A percentile compares a stretch with the other conserved stretches of the same genome.
phyloP scores from a whole-genome alignment of 352 stramenopile species.

The Blastocystis sp. region DNA sequence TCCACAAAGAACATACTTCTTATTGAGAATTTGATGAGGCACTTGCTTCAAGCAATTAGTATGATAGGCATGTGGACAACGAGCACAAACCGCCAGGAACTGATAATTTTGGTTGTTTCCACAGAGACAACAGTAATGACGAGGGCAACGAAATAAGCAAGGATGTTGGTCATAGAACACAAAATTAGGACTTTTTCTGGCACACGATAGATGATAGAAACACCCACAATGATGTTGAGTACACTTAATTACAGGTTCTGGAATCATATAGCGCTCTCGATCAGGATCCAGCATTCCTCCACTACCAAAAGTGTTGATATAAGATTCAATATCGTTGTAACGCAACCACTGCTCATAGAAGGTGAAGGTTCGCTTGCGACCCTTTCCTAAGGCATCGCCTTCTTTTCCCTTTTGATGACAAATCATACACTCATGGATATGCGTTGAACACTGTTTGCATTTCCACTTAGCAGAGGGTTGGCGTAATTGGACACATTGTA shows the following conservation, averaged over 20 bases:
- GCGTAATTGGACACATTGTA: constrained; percentile 82
- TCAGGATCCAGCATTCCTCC: constrained; percentile 29
- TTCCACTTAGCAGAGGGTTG: constrained; percentile 80
- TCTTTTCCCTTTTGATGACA: constrained; percentile 81
- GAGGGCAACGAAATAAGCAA: constrained; percentile 79
- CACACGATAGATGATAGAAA: constrained; percentile 84
- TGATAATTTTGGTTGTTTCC: neutral
- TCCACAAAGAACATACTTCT: constrained; percentile 82
- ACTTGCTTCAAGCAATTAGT: constrained; percentile 77
- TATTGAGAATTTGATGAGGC: constrained; percentile 79
- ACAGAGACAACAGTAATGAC: constrained; percentile 81
- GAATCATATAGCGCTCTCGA: constrained; percentile 38
- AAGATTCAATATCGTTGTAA: constrained; percentile 40
- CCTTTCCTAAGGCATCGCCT: constrained; percentile 80
- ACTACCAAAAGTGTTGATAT: constrained; percentile 44
- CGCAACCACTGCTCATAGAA: constrained; percentile 67
- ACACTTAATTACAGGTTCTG: constrained; percentile 78
- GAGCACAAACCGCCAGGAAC: constrained; percentile 74
- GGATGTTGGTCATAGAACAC: constrained; percentile 81
- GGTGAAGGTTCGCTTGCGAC: constrained; percentile 67
- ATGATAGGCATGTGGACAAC: constrained; percentile 81
- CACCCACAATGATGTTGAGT: constrained; percentile 83
- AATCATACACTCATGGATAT: constrained; percentile 83
- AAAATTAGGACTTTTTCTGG: constrained; percentile 76
- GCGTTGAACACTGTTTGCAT: constrained; percentile 80